Conservation (phyloP, 1,284 basidiomycete genomes). For the Trichosporon coremiiforme region DNA sequence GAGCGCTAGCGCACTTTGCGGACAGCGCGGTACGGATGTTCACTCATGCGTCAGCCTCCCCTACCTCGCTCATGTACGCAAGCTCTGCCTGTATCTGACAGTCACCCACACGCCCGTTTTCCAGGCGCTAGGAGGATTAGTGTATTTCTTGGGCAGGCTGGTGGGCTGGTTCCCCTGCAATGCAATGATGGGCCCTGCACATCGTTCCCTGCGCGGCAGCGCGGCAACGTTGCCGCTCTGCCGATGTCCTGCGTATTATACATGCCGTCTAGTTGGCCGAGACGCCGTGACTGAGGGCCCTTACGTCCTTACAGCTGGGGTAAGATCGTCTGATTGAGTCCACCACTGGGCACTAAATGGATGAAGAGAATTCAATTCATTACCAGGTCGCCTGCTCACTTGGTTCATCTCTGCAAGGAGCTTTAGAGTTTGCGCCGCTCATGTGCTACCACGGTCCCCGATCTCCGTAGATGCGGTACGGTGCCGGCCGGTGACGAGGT, state of each 20-base stretch:
- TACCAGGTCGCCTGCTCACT: not conserved
- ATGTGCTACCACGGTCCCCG: not conserved
- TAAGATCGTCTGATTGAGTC: not conserved
- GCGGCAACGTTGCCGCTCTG: conserved; percentile 10
- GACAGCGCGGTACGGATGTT: not conserved
- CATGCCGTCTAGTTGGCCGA: not conserved
- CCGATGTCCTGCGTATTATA: not conserved
- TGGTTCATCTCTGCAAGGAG: not conserved
- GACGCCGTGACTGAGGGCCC: not conserved
- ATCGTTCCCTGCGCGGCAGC: not conserved
- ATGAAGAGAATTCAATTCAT: not conserved
- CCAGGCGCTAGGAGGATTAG: not conserved
- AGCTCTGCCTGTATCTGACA: not conserved
- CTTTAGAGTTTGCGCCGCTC: conserved; percentile 9
- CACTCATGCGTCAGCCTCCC: not conserved
- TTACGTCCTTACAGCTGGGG: not conserved
- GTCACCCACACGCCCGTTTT: not conserved
- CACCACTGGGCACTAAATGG: not conserved
- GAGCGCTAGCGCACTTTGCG: not conserved
- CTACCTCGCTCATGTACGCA: not conserved
- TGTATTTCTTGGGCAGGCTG: conserved; percentile 13
- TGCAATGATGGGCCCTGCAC: no score
- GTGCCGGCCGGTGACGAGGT: conserved; percentile 12
- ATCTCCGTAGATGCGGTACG: conserved; percentile 11
- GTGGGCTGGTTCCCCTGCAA: not conserved